Evolutionary conservation across 169 alveolate species (phyloP).

Genomic region (Sarcocystis neurona): DNA sequence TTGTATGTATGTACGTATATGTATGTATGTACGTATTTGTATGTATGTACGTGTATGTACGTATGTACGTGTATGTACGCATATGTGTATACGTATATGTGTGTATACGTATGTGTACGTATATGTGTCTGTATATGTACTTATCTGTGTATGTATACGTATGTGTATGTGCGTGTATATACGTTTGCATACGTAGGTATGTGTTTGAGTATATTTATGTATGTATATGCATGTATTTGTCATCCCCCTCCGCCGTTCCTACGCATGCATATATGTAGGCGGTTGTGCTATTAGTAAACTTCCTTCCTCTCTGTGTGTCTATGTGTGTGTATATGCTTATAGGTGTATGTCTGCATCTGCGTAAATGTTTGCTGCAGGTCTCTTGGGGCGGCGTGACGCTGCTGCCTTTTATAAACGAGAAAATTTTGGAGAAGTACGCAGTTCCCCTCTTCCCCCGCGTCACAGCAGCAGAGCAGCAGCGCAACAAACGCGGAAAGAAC

Average conservation of each 20-base stretch:
- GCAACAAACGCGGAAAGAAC: slow-evolving; percentile 42
- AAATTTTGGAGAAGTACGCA: slow-evolving; percentile 36
- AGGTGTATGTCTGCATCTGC: not conserved
- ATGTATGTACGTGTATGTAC: not conserved
- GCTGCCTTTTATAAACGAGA: slow-evolving; percentile 75
- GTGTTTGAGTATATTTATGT: not conserved
- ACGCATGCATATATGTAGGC: not conserved
- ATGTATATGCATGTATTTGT: not conserved
- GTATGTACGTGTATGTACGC: not conserved
- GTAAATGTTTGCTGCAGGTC: slow-evolving; percentile 58
- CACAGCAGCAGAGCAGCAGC: slow-evolving; percentile 25
- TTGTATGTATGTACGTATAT: not conserved
- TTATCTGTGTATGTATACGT: not conserved
- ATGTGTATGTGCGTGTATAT: not conserved
- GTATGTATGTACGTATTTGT: no score
- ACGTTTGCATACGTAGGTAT: not conserved
- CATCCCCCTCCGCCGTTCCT: not conserved
- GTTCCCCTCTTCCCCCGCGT: slow-evolving; percentile 20
- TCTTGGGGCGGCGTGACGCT: slow-evolving; percentile 82
- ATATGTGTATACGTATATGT: not conserved
- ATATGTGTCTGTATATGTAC: not conserved
- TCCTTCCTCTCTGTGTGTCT: not conserved
- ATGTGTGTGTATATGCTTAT: not conserved
- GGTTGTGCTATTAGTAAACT: not conserved
- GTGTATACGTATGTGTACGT: not conserved